Evolutionary conservation across 495 filamentous ascomycete species (phyloP).

Genomic region (Evansstolkia leycettana): DNA sequence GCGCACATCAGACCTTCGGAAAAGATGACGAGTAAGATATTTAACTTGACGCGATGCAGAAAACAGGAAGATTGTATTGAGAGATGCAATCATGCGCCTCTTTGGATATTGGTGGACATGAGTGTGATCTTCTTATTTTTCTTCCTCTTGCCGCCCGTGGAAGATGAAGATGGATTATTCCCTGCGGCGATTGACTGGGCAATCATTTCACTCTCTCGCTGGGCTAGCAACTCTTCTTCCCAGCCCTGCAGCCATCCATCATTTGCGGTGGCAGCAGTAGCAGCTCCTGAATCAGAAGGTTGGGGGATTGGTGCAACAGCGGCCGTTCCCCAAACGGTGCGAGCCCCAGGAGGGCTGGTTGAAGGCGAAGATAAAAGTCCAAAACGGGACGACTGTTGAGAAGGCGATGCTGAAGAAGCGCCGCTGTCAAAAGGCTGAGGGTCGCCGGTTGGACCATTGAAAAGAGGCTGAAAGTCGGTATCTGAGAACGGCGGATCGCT

Average conservation of each 20-base stretch:
- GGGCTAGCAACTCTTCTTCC: constrained; percentile 53
- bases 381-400: constrained; percentile 42
- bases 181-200: constrained; percentile 21
- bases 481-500: constrained; percentile 26
- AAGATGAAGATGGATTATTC: constrained; percentile 13
- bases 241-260: constrained; percentile 80
- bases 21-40: not conserved
- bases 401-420: constrained; percentile 46
- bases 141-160: constrained; percentile 53
- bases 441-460: constrained; percentile 25
- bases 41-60: not conserved
- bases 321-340: constrained; percentile 83
- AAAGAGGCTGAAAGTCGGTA: constrained; percentile 59
- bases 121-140: constrained; percentile 90
- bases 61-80: constrained; percentile 1
- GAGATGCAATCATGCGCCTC: constrained; percentile 40
- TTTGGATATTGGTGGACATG: constrained; percentile 73
- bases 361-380: constrained; percentile 59
- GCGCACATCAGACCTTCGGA: not conserved
- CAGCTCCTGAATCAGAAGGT: constrained; percentile 20
- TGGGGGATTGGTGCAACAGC: constrained; percentile 43
- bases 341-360: constrained; percentile 58
- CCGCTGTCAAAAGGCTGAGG: constrained; percentile 28
- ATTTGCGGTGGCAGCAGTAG: constrained; percentile 23
- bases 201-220: constrained; percentile 27